Evolutionary conservation across 352 stramenopile genomes (phyloP).

Genomic region (Globisporangium echinulatum): DNA sequence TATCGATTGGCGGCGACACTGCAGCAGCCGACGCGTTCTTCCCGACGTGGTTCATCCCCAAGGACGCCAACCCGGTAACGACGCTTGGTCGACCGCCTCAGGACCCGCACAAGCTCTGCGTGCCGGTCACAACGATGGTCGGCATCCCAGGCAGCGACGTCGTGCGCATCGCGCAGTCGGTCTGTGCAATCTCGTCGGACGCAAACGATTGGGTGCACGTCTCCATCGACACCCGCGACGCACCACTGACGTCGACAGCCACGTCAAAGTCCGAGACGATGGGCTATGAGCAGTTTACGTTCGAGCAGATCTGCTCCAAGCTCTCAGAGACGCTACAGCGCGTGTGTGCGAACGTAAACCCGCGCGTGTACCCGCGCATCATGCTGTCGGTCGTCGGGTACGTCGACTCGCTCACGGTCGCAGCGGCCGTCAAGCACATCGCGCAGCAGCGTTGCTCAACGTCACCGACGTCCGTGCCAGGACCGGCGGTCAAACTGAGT

Average conservation of each 20-base stretch:
- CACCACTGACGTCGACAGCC: slow-evolving; percentile 7
- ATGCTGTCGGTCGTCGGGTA: slow-evolving; percentile 55
- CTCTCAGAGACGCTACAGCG: slow-evolving; percentile 15
- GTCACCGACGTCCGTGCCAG: not conserved
- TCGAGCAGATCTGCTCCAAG: slow-evolving; percentile 17
- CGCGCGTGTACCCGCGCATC: slow-evolving; percentile 29
- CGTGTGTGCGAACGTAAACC: slow-evolving; percentile 16
- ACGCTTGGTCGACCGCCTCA: slow-evolving; percentile 31
- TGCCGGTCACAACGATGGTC: slow-evolving; percentile 55
- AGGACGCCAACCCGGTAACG: slow-evolving; percentile 29
- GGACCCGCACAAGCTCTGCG: slow-evolving; percentile 22
- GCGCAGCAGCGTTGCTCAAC: not conserved
- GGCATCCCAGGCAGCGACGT: slow-evolving; percentile 62
- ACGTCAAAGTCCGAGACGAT: too few relatives aligned
- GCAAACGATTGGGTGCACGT: slow-evolving; percentile 41
- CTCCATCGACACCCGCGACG: slow-evolving; percentile 27
- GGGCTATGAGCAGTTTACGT: slow-evolving; percentile 20
- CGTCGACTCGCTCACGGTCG: slow-evolving; percentile 43
- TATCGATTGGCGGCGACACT: too few relatives aligned
- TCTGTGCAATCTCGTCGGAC: slow-evolving; percentile 42
- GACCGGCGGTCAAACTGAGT: slow-evolving; percentile 33
- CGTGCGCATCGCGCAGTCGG: slow-evolving; percentile 20
- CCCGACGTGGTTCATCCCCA: slow-evolving; percentile 51
- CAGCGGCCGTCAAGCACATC: slow-evolving; percentile 28
- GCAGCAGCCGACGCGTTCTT: slow-evolving; percentile 32